Evolutionary conservation across 768 basidiomycete species (phyloP).

Genomic region (Leccinellum albellum): DNA sequence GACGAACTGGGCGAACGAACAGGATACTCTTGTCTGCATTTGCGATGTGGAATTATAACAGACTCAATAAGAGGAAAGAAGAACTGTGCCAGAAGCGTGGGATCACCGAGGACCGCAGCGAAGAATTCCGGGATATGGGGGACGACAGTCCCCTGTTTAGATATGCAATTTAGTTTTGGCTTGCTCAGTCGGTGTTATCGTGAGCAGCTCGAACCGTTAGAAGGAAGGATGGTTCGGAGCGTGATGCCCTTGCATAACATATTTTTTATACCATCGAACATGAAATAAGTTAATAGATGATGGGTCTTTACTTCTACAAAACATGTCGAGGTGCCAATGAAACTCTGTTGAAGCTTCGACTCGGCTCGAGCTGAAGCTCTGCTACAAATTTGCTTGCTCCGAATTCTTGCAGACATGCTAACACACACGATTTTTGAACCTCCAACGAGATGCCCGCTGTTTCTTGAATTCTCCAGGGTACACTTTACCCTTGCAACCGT

Average conservation of each 20-base stretch:
- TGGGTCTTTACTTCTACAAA: neutral
- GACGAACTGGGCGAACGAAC: constrained; percentile 17
- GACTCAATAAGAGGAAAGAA: constrained; percentile 48
- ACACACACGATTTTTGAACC: too few species aligned
- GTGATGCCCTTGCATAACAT: neutral
- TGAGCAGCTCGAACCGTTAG: neutral
- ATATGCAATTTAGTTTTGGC: constrained; percentile 25
- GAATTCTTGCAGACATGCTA: too few species aligned
- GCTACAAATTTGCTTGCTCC: too few species aligned
- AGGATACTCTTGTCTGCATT: constrained; percentile 40
- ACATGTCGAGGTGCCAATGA: neutral
- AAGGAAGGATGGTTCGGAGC: neutral
- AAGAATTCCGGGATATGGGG: constrained; percentile 47
- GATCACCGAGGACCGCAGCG: constrained; percentile 37
- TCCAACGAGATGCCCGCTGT: too few species aligned
- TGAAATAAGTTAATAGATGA: too few species aligned
- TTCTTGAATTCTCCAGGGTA: too few species aligned
- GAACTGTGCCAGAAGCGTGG: constrained; percentile 40
- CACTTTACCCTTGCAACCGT: too few species aligned
- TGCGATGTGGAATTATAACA: constrained; percentile 46
- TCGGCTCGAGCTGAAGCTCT: too few species aligned
- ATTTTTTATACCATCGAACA: neutral
- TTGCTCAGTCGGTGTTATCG: neutral
- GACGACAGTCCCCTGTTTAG: constrained; percentile 56
- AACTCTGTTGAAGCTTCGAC: too few species aligned